Evolutionary conservation across 2,329 filamentous ascomycete genomes (phyloP).

Genomic region (Eutypa lata): DNA sequence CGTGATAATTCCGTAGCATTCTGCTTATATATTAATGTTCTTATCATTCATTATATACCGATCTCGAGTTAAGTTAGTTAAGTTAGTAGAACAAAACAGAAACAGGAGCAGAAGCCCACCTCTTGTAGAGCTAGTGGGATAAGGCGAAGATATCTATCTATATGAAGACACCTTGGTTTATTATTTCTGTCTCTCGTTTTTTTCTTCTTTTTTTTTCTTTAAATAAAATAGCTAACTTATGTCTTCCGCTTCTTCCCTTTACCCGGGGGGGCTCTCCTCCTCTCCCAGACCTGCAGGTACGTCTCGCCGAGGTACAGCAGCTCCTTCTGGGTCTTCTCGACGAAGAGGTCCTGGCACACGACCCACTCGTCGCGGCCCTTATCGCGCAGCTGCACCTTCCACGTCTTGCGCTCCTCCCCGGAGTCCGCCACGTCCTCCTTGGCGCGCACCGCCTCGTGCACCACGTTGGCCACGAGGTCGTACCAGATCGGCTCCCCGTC

Average conservation of each 20-base stretch:
- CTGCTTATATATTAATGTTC: too few species aligned
- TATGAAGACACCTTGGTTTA: too few species aligned
- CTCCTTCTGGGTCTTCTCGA: slow-evolving; percentile 85
- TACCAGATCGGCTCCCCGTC: slow-evolving; percentile 90
- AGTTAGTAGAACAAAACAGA: too few species aligned
- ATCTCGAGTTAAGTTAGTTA: too few species aligned
- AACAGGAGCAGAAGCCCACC: too few species aligned
- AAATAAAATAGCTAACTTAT: slow-evolving; percentile 26
- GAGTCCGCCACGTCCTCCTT: slow-evolving; percentile 85
- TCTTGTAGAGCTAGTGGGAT: too few species aligned
- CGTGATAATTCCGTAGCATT: too few species aligned
- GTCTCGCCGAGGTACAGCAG: slow-evolving; percentile 89
- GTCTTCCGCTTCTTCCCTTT: slow-evolving; percentile 29
- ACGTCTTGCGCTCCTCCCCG: slow-evolving; percentile 82
- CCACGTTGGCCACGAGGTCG: slow-evolving; percentile 93
- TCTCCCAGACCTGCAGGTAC: slow-evolving; percentile 96
- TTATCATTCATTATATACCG: too few species aligned
- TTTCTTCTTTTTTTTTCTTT: too few species aligned
- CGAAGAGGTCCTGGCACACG: slow-evolving; percentile 88
- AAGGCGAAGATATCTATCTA: too few species aligned
- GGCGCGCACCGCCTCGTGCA: slow-evolving; percentile 75
- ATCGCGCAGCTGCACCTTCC: slow-evolving; percentile 88
- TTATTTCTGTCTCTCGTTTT: neutral
- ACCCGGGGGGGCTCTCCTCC: slow-evolving; percentile 53
- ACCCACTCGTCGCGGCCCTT: slow-evolving; percentile 84